A percentile compares a stretch with the other conserved stretches of the same genome.
These are phyloP conservation scores for Cryptococcus amylolentus DNA, from an alignment of 1,284 basidiomycete species.

Conservation along the genomic window DNA sequence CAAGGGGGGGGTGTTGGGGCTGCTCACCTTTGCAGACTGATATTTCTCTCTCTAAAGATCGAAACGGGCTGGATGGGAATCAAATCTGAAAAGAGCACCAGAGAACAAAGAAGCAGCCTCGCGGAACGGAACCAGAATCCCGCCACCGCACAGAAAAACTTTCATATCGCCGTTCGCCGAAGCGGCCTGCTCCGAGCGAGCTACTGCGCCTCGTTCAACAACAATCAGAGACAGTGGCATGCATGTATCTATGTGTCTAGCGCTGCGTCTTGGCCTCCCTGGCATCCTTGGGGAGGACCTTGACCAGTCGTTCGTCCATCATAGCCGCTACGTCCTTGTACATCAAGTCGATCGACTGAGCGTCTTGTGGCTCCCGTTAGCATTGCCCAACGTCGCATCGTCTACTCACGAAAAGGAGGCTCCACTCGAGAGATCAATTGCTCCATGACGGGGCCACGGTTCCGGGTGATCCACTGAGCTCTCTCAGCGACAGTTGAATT, in stretches of 20 bases:
- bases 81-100: slow-evolving; percentile 4
- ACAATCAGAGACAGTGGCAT: not conserved
- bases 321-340: slow-evolving; percentile 31
- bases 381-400: not conserved
- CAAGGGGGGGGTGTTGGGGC: not conserved
- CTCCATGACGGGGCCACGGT: slow-evolving; percentile 14
- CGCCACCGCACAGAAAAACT: too few relatives aligned
- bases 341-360: slow-evolving; percentile 28
- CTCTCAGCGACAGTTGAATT: not conserved
- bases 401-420: slow-evolving; percentile 37
- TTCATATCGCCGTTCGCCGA: too few relatives aligned
- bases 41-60: slow-evolving; percentile 5
- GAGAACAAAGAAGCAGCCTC: not conserved
- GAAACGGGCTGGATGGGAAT: slow-evolving; percentile 9
- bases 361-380: not conserved
- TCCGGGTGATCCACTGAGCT: slow-evolving; percentile 28
- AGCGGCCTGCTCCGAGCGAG: too few relatives aligned
- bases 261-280: slow-evolving; percentile 8
- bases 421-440: slow-evolving; percentile 26
- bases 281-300: slow-evolving; percentile 20
- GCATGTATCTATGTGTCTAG: slow-evolving; percentile 1
- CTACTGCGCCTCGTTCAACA: too few relatives aligned
- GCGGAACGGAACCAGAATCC: too few relatives aligned
- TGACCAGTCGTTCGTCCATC: slow-evolving; percentile 31
- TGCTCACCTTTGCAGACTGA: slow-evolving; percentile 17